Evolutionary conservation across 139 green algal species (phyloP).

Genomic region (Asterochloris sp.): DNA sequence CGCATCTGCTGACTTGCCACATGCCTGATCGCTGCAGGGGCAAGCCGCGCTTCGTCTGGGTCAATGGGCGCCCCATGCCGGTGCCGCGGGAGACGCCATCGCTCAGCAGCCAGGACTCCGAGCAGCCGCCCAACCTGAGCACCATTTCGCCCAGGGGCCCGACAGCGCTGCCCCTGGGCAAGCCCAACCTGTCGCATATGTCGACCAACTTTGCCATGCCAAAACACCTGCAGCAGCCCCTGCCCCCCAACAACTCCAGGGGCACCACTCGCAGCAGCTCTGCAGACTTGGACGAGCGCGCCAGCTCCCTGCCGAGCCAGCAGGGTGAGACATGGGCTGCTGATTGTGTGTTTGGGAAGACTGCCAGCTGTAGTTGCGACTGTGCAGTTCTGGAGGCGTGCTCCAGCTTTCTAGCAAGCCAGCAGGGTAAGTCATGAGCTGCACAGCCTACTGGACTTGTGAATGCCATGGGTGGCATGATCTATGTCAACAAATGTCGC

Average conservation of each 20-base stretch:
- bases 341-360: no score
- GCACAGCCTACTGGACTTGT: no score
- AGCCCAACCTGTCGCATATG: background rate
- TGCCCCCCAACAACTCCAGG: background rate
- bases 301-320: no score
- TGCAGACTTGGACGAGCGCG: no score
- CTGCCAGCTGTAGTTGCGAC: no score
- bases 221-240: background rate
- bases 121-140: background rate
- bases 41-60: constrained; percentile 9
- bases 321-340: no score
- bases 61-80: constrained; percentile 2
- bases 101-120: background rate
- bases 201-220: constrained; percentile 13
- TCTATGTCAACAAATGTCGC: no score
- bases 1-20: background rate
- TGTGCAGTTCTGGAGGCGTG: no score
- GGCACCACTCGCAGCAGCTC: no score
- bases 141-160: background rate
- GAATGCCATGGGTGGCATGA: no score
- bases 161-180: background rate
- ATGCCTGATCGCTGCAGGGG: background rate
- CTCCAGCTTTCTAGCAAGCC: no score
- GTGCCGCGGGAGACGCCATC: background rate
- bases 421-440: no score